A percentile compares a stretch with the other conserved stretches of the same genome.
These are phyloP conservation scores for Fagus sylvatica DNA, from an alignment of 306 rosid genomes.

Conservation along the genomic window DNA sequence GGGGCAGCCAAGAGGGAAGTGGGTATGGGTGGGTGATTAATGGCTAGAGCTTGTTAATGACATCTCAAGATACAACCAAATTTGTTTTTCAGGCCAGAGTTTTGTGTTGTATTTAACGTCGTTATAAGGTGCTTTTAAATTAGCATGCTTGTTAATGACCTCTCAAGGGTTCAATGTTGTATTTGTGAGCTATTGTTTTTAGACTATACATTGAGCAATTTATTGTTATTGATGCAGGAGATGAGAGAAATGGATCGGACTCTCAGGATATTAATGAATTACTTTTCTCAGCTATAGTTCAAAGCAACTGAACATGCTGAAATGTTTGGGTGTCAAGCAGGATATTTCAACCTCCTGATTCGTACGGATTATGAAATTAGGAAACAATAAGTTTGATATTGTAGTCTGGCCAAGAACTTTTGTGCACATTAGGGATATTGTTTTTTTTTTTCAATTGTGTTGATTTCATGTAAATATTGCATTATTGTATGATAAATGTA, in stretches of 20 bases:
- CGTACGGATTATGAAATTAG: background rate
- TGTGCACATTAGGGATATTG: background rate
- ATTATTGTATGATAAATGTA: background rate
- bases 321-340: background rate
- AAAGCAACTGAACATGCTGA: slow-evolving; percentile 41
- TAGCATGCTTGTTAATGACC: background rate
- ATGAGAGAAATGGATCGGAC: slow-evolving; percentile 48
- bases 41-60: background rate
- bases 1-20: background rate
- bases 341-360: background rate
- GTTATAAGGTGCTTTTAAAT: background rate
- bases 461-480: slow-evolving; percentile 1
- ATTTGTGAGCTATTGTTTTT: background rate
- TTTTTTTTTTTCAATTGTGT: background rate
- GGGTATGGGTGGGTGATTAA: background rate
- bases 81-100: background rate
- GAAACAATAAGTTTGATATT: background rate
- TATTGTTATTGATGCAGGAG: slow-evolving; percentile 49
- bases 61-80: background rate
- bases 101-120: background rate
- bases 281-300: slow-evolving; percentile 77
- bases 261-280: slow-evolving; percentile 63
- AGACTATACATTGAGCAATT: background rate
- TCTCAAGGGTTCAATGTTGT: background rate
- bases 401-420: background rate